These are phyloP conservation scores for Silene conica DNA, from an alignment of 148 eudicot genomes.

Conservation along the genomic window DNA sequence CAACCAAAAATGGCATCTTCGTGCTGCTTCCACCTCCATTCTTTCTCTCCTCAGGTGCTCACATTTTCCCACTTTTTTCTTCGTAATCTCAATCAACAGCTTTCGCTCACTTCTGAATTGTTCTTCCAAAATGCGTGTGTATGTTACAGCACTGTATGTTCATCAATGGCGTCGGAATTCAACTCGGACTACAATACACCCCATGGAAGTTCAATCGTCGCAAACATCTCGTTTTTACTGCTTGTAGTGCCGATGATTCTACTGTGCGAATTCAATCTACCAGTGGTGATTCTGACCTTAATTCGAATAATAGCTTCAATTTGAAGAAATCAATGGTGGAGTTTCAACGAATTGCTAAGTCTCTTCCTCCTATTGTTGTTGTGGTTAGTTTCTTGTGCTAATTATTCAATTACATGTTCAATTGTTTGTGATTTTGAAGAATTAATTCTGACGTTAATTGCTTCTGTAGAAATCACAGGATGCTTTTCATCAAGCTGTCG, in stretches of 20 bases:
- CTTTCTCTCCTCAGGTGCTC: constrained; percentile 24
- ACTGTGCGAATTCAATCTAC: constrained; percentile 11
- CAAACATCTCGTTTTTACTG: constrained; percentile 17
- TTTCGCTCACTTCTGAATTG: not conserved
- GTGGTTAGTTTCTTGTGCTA: constrained; percentile 22
- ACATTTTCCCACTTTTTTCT: not conserved
- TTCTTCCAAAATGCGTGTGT: not conserved
- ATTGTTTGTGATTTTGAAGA: not conserved
- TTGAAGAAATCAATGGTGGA: constrained; percentile 16
- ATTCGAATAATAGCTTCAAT: not conserved
- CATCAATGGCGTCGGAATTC: constrained; percentile 27
- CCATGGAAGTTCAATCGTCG: constrained; percentile 18
- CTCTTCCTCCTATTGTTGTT: constrained; percentile 27
- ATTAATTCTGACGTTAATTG: not conserved
- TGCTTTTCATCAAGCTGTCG: not conserved
- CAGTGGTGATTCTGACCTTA: not conserved
- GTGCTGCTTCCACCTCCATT: constrained; percentile 15
- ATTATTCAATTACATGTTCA: not conserved
- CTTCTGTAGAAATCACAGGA: constrained; percentile 7
- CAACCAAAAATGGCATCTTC: constrained; percentile 25
- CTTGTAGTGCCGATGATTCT: constrained; percentile 22
- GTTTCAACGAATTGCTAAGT: constrained; percentile 13
- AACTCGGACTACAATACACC: constrained; percentile 13
- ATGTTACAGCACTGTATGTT: constrained; percentile 20
- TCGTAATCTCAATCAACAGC: not conserved